A percentile compares a stretch with the other conserved stretches of the same genome.
Evolutionary conservation across 208 protist genomes (phyloP).

Genomic region (Angomonas desouzai): DNA sequence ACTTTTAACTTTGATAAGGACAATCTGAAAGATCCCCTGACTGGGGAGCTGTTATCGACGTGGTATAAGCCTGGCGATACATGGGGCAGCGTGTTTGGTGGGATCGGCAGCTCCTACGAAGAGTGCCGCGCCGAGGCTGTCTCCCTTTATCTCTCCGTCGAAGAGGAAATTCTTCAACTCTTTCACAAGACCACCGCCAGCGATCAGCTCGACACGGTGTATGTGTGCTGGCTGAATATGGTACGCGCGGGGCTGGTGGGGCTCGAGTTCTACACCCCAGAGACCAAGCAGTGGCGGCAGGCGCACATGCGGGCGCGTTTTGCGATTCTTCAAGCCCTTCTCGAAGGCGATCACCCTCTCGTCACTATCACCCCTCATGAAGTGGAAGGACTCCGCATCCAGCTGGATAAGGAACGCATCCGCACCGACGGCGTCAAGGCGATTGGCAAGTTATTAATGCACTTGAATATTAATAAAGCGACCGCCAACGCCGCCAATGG

Average conservation of each 20-base stretch:
- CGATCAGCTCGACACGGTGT: slow-evolving; percentile 45
- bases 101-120: slow-evolving; percentile 71
- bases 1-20: slow-evolving; percentile 74
- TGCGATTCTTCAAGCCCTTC: slow-evolving; percentile 78
- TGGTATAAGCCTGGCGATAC: slow-evolving; percentile 90
- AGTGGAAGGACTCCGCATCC: slow-evolving; percentile 56
- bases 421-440: slow-evolving; percentile 59
- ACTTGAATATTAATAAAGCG: slow-evolving; percentile 79
- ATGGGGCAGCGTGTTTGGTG: slow-evolving; percentile 77
- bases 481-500: slow-evolving; percentile 63
- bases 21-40: slow-evolving; percentile 65
- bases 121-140: slow-evolving; percentile 90
- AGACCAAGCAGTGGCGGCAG: slow-evolving; percentile 78
- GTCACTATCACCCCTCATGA: slow-evolving; percentile 49
- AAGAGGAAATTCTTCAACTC: slow-evolving; percentile 62
- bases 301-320: slow-evolving; percentile 92
- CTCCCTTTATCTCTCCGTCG: slow-evolving; percentile 81
- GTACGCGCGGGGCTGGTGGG: slow-evolving; percentile 83
- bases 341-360: slow-evolving; percentile 45
- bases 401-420: slow-evolving; percentile 75
- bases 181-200: slow-evolving; percentile 35
- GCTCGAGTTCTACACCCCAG: slow-evolving; percentile 90
- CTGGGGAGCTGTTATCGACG: slow-evolving; percentile 48
- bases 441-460: slow-evolving; percentile 67
- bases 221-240: slow-evolving; percentile 92